These are phyloP conservation scores for Porcisia deanei DNA, from an alignment of 208 protist genomes.

Conservation along the genomic window DNA sequence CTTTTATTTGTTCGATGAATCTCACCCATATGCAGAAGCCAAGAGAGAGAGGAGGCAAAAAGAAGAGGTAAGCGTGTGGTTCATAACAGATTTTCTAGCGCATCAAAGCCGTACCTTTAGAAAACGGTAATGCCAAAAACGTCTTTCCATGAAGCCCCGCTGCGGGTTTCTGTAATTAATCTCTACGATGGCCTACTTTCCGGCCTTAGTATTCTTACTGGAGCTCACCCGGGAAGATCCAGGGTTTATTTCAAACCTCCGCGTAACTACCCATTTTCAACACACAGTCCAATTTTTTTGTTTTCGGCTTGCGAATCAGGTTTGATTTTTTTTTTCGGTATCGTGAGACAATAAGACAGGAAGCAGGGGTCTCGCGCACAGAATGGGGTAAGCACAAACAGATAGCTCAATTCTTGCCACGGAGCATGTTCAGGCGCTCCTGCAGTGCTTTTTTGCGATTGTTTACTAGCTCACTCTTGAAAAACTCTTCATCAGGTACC, in stretches of 20 bases:
- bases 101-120: not conserved
- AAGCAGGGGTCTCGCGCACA: not conserved
- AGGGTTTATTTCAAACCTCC: not conserved
- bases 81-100: not conserved
- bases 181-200: not conserved
- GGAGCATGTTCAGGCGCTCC: slow-evolving; percentile 29
- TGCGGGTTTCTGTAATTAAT: not conserved
- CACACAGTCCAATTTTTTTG: not conserved
- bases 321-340: slow-evolving; percentile 1
- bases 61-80: not conserved
- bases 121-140: too few relatives aligned
- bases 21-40: not conserved
- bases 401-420: not conserved
- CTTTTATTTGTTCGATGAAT: slow-evolving; percentile 1
- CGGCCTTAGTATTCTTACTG: not conserved
- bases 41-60: slow-evolving; percentile 24
- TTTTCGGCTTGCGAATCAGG: not conserved
- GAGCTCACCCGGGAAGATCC: not conserved
- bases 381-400: not conserved
- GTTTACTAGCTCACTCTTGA: slow-evolving; percentile 38
- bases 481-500: slow-evolving; percentile 56
- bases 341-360: not conserved
- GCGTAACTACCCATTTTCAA: not conserved
- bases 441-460: slow-evolving; percentile 45
- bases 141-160: not conserved